Base-by-base conservation (phyloP, 352 stramenopile genomes). In the Pythium pectinolyticum region DNA sequence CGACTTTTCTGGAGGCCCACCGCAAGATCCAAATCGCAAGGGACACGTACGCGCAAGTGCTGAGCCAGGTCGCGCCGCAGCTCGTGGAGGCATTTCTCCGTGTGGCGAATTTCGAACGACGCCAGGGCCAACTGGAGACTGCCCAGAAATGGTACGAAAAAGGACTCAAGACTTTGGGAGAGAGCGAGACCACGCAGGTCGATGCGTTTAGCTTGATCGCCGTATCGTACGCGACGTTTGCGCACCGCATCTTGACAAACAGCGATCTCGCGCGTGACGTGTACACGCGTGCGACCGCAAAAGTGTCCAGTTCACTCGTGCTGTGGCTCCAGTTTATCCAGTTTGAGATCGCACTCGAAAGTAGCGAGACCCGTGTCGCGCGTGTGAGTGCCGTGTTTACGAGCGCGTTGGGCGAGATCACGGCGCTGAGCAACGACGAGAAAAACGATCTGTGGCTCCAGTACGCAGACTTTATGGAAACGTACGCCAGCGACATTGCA, bases 361-460 rank as follows among this genome's bases (percentile, higher is more conserved):
- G 78, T 40, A 27, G 84, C 12, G 74, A 87, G 34, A 39, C 59
- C 4, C 65, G 31, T 27, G 34, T 69, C 7, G 25, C 11, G 25
- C 68, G 73, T 14, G 76, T 89, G n/a, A 45, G 59, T 28, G 55
- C 58, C 22, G 51, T 90, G 14, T 92, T 77, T 45, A 61, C 84
- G 32, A 61, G 58, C 37, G 81, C 81, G 1, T 61, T 92, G 2
- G 61, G 77, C 15, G 80, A 90, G 43, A 78, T 58, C 52, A 80
- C 70, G 41, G 71, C 75, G 31, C 63, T 92, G 17, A 73, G 61
- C 30, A 82, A 80, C 62, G 70, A 89, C 35, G 84, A 90, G 66
- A 92, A 92, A 61, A 90, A 84, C 51, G 84, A 92, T 57, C 41
- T 92, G 57, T 92, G 84, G 84, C 80, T 90, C 48, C 80, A 90